Evolutionary conservation across 2,329 filamentous ascomycete genomes (phyloP).

Genomic region (Claviceps africana): DNA sequence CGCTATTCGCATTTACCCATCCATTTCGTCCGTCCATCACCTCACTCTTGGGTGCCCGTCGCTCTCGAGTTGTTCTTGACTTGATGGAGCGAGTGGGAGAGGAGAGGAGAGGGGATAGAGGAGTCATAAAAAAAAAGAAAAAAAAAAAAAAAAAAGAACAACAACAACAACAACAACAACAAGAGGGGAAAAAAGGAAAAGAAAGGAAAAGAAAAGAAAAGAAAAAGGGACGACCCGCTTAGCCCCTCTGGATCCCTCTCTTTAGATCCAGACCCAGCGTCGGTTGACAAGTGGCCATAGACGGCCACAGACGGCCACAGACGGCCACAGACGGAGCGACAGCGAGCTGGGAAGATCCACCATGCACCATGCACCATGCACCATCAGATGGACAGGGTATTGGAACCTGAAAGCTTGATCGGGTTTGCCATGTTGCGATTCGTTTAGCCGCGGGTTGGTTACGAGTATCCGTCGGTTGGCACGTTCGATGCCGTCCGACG

Average conservation of each 20-base stretch:
- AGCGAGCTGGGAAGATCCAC: neutral
- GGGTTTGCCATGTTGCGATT: neutral
- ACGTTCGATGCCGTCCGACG: neutral
- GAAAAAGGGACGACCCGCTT: constrained; percentile 4
- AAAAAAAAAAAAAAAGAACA: neutral
- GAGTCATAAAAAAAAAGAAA: no score
- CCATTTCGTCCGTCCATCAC: no score
- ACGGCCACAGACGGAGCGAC: no score
- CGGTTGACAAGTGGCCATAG: neutral
- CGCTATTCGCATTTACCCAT: constrained; percentile 1
- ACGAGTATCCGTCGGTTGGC: neutral
- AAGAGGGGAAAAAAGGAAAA: no score
- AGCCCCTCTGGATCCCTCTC: constrained; percentile 1
- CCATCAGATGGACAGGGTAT: neutral
- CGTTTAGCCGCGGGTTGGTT: neutral
- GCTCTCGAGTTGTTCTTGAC: neutral
- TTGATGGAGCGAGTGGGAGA: neutral
- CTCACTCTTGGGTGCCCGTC: neutral
- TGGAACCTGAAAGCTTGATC: neutral
- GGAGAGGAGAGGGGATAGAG: no score
- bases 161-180: neutral
- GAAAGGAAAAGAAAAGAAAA: no score
- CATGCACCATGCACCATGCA: neutral
- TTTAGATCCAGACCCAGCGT: neutral
- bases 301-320: no score